Base-by-base conservation (phyloP, 257 asterid species). In the Capsicum rhomboideum region DNA sequence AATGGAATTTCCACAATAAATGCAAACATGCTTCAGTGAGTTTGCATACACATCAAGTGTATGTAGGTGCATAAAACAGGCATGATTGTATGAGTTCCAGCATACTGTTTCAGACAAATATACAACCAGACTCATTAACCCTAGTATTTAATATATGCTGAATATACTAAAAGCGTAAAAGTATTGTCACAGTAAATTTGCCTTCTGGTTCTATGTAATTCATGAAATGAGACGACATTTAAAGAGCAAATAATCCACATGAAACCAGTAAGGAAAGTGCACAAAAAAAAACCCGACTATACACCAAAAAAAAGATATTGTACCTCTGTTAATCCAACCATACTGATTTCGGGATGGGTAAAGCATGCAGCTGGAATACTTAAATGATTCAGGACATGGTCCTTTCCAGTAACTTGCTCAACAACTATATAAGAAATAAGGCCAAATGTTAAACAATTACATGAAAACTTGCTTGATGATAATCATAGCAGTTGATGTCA, bases 341-440 rank as follows among this genome's bases (percentile, higher is more conserved):
- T 92, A 89, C 99, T 97, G 91, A 97, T 97, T 89, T 97, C 99
- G 13, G 99, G 98, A 91, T 97, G 99, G 83, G 99, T 97, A 86
- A 97, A 95, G 86, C 99, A 97, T 77, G 99, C 99, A 40, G 98
- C 99, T 54, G 99, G 99, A 83, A 97, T 90, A 91, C 97, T 97
- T 82, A 93, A 87, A 89, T 95, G 98, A 82, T 97, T 95, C 87
- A 97, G 89, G 83, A 97, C 94, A 87, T 95, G 98, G 91, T 93
- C 98, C 6, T 87, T 90, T 67, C 99, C 99, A 64, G 97, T 86
- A 64, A 95, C 92, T 89, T 97, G 99, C 91, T 97, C 99, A 87
- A 97, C 94, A 86, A 95, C 99, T 97, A 87, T 21, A 28, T 12
- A 78, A 85, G 86, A 34, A 83, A 75, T 59, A 91, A 83, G 29